Evolutionary conservation across 441 rosid species (phyloP), one percentile per base, ranked within the genome.

Genomic region (Adansonia rubrostipa): DNA sequence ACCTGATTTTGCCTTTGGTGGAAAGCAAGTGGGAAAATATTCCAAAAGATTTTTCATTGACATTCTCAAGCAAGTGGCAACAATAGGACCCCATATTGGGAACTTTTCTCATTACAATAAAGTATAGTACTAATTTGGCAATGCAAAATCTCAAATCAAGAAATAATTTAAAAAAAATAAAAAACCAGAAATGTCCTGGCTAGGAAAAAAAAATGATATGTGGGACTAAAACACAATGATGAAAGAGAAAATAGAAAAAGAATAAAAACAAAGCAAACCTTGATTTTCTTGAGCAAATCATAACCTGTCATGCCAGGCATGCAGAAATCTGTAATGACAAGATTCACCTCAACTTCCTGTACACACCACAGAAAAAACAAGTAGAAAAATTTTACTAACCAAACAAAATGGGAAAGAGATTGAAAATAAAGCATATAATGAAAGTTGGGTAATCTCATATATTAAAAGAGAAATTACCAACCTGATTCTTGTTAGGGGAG

Each of bases 271-370:
- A 57, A 58, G 70, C 71, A 40, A 57, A 89, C 95, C 91, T 94
- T 94, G 78, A 94, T 80, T 89, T 85, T 89, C 86, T 86, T 91
- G 81, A 91, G 93, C 80, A 91, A 82, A 86, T 91, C 93, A 86
- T 86, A 91, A 75, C 93, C 93, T 51, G 92, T 89, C 95, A 91
- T 88, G 82, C 92, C 95, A 13, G 93, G 95, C 95, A 91, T 91
- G 81, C 93, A 88, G 72, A 87, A 91, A 78, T 91, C 93, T 47
- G 95, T 91, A 22, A 91, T 89, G 17, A 91, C 84, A 66, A 91
- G 90, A 80, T 89, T 87, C 76, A 91, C 93, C 77, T 83, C 89
- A 78, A 83, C 85, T 75, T 82, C 92, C 95, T 92, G 86, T 15
- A 45, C 11, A 64, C 20, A 36, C 42, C 42, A 36, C 70, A 44